phyloP scores from a whole-genome alignment of 2,329 filamentous ascomycete species.

The Colletotrichum theobromicola region DNA sequence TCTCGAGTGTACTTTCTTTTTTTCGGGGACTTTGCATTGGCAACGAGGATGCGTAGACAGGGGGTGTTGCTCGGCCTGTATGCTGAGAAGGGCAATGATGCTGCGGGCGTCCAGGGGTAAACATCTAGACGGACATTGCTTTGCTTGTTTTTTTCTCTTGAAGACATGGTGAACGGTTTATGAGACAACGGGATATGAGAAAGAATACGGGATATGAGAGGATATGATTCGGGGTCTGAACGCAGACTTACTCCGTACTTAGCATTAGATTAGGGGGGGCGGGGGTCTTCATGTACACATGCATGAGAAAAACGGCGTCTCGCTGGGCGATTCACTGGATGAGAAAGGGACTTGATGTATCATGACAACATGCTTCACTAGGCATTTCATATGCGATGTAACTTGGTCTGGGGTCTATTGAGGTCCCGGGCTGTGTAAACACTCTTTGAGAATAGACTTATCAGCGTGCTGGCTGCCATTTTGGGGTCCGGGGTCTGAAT shows the following conservation, averaged over 20 bases:
- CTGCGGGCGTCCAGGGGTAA: not conserved
- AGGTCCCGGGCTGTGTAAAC: not conserved
- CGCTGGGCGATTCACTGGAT: slow-evolving; percentile 6
- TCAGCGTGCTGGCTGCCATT: not conserved
- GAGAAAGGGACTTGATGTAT: not conserved
- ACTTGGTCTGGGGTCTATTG: not conserved
- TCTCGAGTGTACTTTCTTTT: not conserved
- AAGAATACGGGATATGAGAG: not conserved
- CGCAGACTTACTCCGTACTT: not conserved
- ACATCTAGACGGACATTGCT: not conserved
- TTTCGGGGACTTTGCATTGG: not conserved
- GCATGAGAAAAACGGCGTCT: not conserved
- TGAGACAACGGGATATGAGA: not conserved
- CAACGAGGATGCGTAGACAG: not conserved
- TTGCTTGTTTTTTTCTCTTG: not conserved
- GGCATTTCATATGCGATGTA: not conserved
- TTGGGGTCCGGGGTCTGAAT: not conserved
- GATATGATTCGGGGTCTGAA: not conserved
- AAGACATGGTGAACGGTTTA: not conserved
- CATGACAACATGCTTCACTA: not conserved
- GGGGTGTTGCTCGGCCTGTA: not conserved
- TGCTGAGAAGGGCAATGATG: not conserved
- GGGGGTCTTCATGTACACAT: not conserved
- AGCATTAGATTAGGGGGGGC: not conserved
- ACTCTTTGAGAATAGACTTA: not conserved